Evolutionary conservation across 2,329 filamentous ascomycete species (phyloP).

Genomic region (Sporothrix sp.): DNA sequence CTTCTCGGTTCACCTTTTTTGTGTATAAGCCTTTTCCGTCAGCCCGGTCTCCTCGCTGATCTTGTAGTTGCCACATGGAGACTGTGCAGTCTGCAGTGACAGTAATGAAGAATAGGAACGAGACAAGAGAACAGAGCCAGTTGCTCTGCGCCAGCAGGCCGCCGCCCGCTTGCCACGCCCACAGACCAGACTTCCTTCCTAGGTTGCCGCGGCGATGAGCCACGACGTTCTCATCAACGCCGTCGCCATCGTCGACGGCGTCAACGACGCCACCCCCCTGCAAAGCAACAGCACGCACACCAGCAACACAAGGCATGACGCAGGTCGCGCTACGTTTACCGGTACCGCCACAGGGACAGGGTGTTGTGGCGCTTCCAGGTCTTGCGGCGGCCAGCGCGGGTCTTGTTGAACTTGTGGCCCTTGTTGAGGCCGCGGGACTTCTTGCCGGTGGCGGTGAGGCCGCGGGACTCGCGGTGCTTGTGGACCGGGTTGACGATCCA

Average conservation of each 20-base stretch:
- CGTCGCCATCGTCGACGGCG: constrained; percentile 10
- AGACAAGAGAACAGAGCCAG: neutral
- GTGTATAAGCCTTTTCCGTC: neutral
- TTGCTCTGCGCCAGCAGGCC: neutral
- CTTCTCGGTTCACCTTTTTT: neutral
- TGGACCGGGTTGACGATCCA: constrained; percentile 99
- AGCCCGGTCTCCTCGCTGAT: neutral
- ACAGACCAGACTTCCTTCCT: neutral
- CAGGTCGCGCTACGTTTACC: constrained; percentile 44
- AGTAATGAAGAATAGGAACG: neutral
- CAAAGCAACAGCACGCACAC: neutral
- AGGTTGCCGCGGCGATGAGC: constrained; percentile 10
- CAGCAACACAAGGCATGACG: neutral
- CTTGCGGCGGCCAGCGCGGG: constrained; percentile 92
- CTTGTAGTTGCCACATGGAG: neutral
- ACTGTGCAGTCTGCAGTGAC: neutral
- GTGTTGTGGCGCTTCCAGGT: constrained; percentile 99
- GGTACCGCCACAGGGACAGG: constrained; percentile 96
- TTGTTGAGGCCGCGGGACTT: constrained; percentile 99
- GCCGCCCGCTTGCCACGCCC: neutral
- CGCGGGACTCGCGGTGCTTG: constrained; percentile 99
- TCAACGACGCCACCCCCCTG: constrained; percentile 1
- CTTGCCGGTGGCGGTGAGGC: constrained; percentile 98
- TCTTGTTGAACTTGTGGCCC: constrained; percentile 99
- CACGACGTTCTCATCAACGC: constrained; percentile 15